These are phyloP conservation scores for Phycomyces blakesleeanus DNA, from an alignment of 192 early-diverging fungal species.

Conservation along the genomic window DNA sequence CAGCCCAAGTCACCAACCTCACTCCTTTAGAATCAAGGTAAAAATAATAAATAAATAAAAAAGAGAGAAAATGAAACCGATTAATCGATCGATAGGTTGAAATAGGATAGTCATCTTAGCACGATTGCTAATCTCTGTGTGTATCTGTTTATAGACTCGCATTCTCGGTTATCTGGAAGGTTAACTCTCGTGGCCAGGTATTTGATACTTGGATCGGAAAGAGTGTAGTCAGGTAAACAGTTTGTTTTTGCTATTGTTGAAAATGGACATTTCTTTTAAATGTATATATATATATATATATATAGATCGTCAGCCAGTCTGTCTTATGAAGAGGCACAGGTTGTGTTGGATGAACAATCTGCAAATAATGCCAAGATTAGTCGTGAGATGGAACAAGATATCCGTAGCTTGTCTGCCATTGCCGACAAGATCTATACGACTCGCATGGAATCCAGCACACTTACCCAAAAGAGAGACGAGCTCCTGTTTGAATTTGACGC, in stretches of 20 bases:
- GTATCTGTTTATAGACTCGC: slow-evolving; percentile 49
- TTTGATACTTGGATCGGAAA: slow-evolving; percentile 76
- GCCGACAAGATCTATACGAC: not conserved
- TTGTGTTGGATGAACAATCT: slow-evolving; percentile 10
- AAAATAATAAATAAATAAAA: no score
- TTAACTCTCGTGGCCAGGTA: slow-evolving; percentile 77
- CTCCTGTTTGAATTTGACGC: slow-evolving; percentile 11
- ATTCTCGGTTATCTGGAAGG: slow-evolving; percentile 95
- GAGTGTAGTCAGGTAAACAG: slow-evolving; percentile 74
- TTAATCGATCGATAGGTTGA: not conserved
- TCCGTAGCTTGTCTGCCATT: slow-evolving; percentile 58
- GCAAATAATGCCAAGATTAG: not conserved
- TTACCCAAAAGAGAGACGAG: slow-evolving; percentile 10
- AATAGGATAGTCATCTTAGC: no score
- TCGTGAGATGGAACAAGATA: slow-evolving; percentile 54
- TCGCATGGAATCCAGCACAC: not conserved
- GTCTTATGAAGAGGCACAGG: slow-evolving; percentile 54
- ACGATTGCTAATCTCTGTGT: not conserved
- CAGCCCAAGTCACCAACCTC: slow-evolving; percentile 93
- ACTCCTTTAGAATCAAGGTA: slow-evolving; percentile 73
- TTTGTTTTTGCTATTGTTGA: no score
- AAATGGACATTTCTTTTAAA: not conserved
- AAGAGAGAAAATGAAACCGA: no score
- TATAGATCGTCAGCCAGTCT: slow-evolving; percentile 49
- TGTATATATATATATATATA: not conserved